Evolutionary conservation across 2,329 filamentous ascomycete species (phyloP), one percentile per base, ranked within the genome.

Genomic region (Trichophyton simii): DNA sequence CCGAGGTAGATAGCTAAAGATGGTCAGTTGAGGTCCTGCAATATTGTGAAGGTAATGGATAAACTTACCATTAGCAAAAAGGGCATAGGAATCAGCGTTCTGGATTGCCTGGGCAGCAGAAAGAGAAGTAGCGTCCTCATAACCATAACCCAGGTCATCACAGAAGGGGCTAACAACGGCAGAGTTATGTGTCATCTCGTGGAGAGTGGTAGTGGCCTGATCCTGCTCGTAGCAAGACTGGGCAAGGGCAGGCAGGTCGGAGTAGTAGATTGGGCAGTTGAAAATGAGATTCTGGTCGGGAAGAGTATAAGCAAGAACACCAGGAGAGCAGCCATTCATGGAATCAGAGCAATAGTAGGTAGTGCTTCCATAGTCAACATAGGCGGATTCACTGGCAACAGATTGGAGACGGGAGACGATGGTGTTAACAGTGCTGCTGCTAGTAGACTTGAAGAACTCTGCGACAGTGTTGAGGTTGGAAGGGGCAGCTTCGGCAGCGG

Each of bases 381-480:
- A 80, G 59, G 76, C 73, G 63, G 83, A 86, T 72, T 87, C 83
- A 2, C 67, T 67, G 2, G 82, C 80, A 5, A 87, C 77, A 54
- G 76, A 75, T 60, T 77, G 78, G 60, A 86, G 78, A 34, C 75
- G 75, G 13, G 68, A 71, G 1, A 81, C 76, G 5, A 87, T 82
- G 0, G 74, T 77, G 58, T 71, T 76, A 42, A 80, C 78, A 7
- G 76, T 76, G 3, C 72, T 63, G 13, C 71, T 64, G 15, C 73
- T 71, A 41, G 80, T 80, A 0, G 80, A 80, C 74, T 85, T 87
- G 79, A 87, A 88, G 77, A 85, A 87, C 68, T 85, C 81, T 36
- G 71, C 72, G 66, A 86, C 72, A 68, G 79, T 83, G 34, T 46
- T 25, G 5, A 57, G 22, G 28, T 52, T 20, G 66, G 74, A 71